phyloP scores from a whole-genome alignment of 805 yeast genomes.

The Schwanniomyces polymorphus region DNA sequence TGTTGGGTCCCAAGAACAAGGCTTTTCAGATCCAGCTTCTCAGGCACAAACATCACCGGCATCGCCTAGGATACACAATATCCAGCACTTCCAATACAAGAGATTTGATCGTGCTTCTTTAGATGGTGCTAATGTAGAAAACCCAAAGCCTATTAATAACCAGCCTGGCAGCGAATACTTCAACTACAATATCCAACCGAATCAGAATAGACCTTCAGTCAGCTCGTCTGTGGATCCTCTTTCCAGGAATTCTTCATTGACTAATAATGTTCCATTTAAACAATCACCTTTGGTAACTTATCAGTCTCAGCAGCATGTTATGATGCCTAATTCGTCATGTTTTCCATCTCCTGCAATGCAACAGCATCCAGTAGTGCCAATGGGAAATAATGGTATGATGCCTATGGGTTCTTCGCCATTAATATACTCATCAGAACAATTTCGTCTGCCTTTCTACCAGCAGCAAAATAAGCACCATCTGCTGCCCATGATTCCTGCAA shows the following conservation, averaged over 20 bases:
- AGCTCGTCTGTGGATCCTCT: constrained; percentile 7
- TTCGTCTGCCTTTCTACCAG: constrained; percentile 5
- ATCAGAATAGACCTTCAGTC: constrained; percentile 5
- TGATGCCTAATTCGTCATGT: neutral
- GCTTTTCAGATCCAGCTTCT: neutral
- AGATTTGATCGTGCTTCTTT: neutral
- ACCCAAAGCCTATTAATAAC: neutral
- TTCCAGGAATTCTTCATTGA: constrained; percentile 6
- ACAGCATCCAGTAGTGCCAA: neutral
- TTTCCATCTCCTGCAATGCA: neutral
- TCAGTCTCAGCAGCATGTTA: neutral
- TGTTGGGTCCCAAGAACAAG: neutral
- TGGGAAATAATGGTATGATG: neutral
- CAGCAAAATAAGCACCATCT: constrained; percentile 7
- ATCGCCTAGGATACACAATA: neutral
- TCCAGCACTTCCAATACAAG: neutral
- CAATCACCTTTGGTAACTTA: constrained; percentile 3
- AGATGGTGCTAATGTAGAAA: neutral
- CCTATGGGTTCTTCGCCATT: neutral
- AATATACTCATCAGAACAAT: constrained; percentile 2
- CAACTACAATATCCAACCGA: neutral
- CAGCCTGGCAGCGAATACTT: neutral
- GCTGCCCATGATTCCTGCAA: neutral
- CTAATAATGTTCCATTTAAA: constrained; percentile 1
- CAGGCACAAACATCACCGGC: neutral